phyloP scores from a whole-genome alignment of 345 rosid species.

The Conringia planisiliqua region DNA sequence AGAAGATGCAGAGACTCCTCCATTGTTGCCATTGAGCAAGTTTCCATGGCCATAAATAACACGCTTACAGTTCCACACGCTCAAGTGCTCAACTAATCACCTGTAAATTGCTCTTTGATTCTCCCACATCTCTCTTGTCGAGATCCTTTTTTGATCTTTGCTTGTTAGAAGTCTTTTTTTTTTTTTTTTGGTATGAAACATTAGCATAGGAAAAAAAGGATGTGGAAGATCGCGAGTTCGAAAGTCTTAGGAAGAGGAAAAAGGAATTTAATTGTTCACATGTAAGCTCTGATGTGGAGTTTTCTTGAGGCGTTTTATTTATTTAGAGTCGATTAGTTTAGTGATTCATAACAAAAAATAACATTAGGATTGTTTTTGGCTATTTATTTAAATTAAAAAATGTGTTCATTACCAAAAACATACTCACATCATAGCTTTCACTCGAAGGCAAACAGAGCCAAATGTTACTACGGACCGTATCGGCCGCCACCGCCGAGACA shows the following conservation, averaged over 20 bases:
- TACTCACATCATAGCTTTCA: not conserved
- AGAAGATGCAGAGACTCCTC: conserved; percentile 17
- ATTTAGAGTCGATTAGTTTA: conserved; percentile 4
- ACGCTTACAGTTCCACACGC: conserved; percentile 26
- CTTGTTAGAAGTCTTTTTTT: conserved; percentile 21
- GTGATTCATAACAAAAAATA: conserved; percentile 1
- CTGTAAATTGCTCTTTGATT: conserved; percentile 29
- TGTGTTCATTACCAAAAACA: not conserved
- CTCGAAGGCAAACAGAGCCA: not conserved
- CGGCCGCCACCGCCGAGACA: conserved; percentile 20
- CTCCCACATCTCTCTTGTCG: conserved; percentile 20
- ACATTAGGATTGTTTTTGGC: not conserved
- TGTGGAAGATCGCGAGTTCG: not conserved
- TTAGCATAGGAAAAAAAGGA: conserved; percentile 26
- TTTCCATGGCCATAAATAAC: conserved; percentile 36
- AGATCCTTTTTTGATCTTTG: conserved; percentile 28
- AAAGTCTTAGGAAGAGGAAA: conserved; percentile 7
- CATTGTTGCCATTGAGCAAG: conserved; percentile 26
- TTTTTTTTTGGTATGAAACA: conserved; percentile 13
- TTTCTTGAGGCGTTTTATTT: not conserved
- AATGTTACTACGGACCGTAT: conserved; percentile 31
- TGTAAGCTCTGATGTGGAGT: conserved; percentile 11
- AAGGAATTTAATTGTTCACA: not conserved
- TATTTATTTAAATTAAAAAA: not conserved
- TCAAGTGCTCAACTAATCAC: no score